Conservation (phyloP, 2,329 filamentous ascomycete species). For the Colletotrichum abscissum region DNA sequence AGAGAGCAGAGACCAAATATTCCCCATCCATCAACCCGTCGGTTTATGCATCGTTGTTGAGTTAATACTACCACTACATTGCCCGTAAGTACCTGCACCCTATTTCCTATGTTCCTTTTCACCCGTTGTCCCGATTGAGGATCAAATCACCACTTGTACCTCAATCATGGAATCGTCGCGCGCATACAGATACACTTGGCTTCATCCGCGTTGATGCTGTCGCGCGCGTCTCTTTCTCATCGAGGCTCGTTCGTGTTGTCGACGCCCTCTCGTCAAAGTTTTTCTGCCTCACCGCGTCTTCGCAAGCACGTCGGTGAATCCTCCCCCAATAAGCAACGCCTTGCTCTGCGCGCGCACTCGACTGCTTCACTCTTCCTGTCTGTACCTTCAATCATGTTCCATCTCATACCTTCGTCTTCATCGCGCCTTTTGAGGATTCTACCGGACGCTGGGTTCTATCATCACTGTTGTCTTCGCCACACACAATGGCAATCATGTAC, state of each 20-base stretch:
- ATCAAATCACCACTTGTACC: conserved; percentile 26
- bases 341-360: neutral
- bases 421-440: neutral
- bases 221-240: conserved; percentile 2
- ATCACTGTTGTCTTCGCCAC: neutral
- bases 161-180: conserved; percentile 5
- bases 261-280: neutral
- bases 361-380: neutral
- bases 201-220: conserved; percentile 10
- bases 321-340: neutral
- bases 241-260: neutral
- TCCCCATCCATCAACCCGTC: conserved; percentile 36
- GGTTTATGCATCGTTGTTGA: conserved; percentile 38
- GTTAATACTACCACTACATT: conserved; percentile 41
- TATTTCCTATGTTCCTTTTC: conserved; percentile 37
- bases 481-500: conserved; percentile 22
- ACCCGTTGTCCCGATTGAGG: conserved; percentile 22
- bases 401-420: neutral
- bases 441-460: no score
- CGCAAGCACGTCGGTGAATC: conserved; percentile 4
- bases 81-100: conserved; percentile 48
- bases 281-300: neutral
- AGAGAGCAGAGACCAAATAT: conserved; percentile 33
- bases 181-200: neutral
- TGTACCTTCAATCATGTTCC: neutral